Conservation (phyloP, 2,329 filamentous ascomycete genomes). For the Coleophoma cylindrospora region DNA sequence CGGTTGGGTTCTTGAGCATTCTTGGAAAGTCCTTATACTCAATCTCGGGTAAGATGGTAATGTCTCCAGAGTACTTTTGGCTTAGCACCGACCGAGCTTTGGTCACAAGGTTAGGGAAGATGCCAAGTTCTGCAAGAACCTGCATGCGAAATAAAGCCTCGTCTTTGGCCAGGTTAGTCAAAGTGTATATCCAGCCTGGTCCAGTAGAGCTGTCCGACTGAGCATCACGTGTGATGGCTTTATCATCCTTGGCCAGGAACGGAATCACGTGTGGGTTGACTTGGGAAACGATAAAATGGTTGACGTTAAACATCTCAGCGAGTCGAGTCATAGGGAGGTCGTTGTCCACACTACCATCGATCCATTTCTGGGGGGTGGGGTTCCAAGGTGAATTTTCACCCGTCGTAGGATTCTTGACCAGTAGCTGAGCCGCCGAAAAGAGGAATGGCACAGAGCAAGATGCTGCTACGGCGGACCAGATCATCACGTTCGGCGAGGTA, state of each 20-base stretch:
- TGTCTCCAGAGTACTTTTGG: constrained; percentile 91
- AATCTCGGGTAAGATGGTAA: constrained; percentile 85
- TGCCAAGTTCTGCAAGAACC: constrained; percentile 71
- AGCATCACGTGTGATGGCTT: constrained; percentile 33
- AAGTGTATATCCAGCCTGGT: constrained; percentile 54
- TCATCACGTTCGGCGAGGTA: constrained; percentile 88
- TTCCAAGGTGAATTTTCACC: constrained; percentile 79
- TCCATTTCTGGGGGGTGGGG: constrained; percentile 78
- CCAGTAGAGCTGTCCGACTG: constrained; percentile 21
- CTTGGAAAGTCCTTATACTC: constrained; percentile 67
- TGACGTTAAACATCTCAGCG: constrained; percentile 95
- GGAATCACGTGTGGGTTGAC: constrained; percentile 93
- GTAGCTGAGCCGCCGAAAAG: constrained; percentile 72
- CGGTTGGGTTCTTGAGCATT: constrained; percentile 77
- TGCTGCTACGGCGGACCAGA: constrained; percentile 94
- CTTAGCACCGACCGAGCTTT: constrained; percentile 78
- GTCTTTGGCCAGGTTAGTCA: constrained; percentile 70
- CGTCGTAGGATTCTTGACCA: constrained; percentile 80
- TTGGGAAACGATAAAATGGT: constrained; percentile 96
- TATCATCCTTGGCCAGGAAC: constrained; percentile 72
- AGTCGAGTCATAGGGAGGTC: constrained; percentile 88
- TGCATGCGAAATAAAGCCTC: constrained; percentile 79
- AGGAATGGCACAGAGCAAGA: constrained; percentile 89
- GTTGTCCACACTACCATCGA: constrained; percentile 92
- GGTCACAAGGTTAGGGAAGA: constrained; percentile 73